Percentiles rank a stretch among this genome's conserved stretches.
phyloP scores from a whole-genome alignment of 352 stramenopile genomes.

The Pythium oligandrum region DNA sequence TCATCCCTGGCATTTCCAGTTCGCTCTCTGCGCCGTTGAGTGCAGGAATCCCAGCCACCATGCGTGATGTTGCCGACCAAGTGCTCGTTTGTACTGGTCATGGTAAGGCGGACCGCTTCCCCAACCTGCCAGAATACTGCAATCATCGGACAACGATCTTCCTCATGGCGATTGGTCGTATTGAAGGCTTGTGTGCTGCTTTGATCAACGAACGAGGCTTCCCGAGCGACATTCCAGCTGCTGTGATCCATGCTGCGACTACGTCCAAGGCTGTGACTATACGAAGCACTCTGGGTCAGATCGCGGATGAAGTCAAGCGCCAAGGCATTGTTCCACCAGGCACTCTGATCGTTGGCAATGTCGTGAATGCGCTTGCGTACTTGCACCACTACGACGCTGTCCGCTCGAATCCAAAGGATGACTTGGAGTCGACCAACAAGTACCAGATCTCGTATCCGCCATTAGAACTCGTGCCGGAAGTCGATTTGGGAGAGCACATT shows the following conservation, averaged over 20 bases:
- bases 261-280: conserved; percentile 87
- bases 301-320: conserved; percentile 82
- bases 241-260: conserved; percentile 92
- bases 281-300: conserved; percentile 85
- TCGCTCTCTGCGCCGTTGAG: conserved; percentile 92
- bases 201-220: conserved; percentile 84
- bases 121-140: conserved; percentile 94
- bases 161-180: conserved; percentile 95
- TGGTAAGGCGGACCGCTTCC: conserved; percentile 87
- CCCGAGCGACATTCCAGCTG: conserved; percentile 87
- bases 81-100: conserved; percentile 92
- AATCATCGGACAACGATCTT: conserved; percentile 95
- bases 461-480: conserved; percentile 34
- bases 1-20: conserved; percentile 93
- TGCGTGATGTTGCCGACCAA: conserved; percentile 94
- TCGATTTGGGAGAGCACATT: conserved; percentile 60
- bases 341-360: conserved; percentile 93
- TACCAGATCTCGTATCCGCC: conserved; percentile 70
- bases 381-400: conserved; percentile 64
- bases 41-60: conserved; percentile 93
- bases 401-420: conserved; percentile 15
- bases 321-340: conserved; percentile 88
- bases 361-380: conserved; percentile 78
- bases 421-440: conserved; percentile 29
- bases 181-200: conserved; percentile 83